Percentiles rank a stretch among this genome's conserved stretches.
These are phyloP conservation scores for Penicillium brevicompactum DNA, from an alignment of 2,329 filamentous ascomycete genomes.

Conservation along the genomic window DNA sequence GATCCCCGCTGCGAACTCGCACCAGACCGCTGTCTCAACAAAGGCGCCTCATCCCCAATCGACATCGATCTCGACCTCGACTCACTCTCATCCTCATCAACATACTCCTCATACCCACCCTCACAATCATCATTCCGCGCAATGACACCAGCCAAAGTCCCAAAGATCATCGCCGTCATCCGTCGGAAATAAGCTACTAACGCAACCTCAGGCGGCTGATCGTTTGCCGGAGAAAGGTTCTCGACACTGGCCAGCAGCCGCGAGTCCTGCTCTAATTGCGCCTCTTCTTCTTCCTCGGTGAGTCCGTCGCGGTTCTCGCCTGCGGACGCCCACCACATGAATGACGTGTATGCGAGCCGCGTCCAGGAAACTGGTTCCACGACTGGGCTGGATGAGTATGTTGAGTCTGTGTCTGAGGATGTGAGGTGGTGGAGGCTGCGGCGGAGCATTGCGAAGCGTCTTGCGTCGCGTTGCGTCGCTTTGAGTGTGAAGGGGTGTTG, in stretches of 20 bases:
- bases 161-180: slow-evolving; percentile 49
- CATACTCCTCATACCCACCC: slow-evolving; percentile 21
- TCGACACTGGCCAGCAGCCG: slow-evolving; percentile 42
- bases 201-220: slow-evolving; percentile 48
- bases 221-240: slow-evolving; percentile 34
- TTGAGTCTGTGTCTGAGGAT: slow-evolving; percentile 41
- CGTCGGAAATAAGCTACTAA: slow-evolving; percentile 54
- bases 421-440: slow-evolving; percentile 56
- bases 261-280: slow-evolving; percentile 47
- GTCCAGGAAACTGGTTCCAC: slow-evolving; percentile 63
- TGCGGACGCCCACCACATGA: slow-evolving; percentile 70
- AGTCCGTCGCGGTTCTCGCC: slow-evolving; percentile 60
- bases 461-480: slow-evolving; percentile 87
- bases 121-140: slow-evolving; percentile 40
- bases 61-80: slow-evolving; percentile 27
- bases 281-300: slow-evolving; percentile 56
- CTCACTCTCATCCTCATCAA: slow-evolving; percentile 25
- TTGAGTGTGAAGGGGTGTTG: slow-evolving; percentile 55
- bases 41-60: slow-evolving; percentile 32
- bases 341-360: slow-evolving; percentile 61
- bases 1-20: slow-evolving; percentile 4
- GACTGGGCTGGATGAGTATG: slow-evolving; percentile 46
- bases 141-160: slow-evolving; percentile 46
- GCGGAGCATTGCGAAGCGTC: slow-evolving; percentile 72
- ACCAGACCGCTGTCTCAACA: slow-evolving; percentile 24